Conservation (phyloP, 768 basidiomycete genomes). For the Trametes cinnabarina region DNA sequence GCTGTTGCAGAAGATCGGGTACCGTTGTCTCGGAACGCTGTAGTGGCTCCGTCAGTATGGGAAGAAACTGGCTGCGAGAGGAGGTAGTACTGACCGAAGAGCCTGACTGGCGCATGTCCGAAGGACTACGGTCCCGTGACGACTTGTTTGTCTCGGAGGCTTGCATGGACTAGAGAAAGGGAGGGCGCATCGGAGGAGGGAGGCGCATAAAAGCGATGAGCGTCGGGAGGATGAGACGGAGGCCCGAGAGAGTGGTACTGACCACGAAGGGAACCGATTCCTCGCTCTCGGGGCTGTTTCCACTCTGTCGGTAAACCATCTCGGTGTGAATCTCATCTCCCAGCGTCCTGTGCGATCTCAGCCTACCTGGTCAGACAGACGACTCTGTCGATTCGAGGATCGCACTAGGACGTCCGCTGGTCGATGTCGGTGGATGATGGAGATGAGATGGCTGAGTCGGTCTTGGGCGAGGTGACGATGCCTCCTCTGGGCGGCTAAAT, state of each 20-base stretch:
- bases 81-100: constrained; percentile 6
- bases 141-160: constrained; percentile 1
- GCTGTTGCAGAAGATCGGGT: constrained; percentile 39
- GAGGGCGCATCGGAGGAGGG: constrained; percentile 26
- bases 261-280: constrained; percentile 17
- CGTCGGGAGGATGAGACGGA: constrained; percentile 30
- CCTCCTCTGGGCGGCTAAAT: constrained; percentile 2
- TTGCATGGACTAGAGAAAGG: constrained; percentile 24
- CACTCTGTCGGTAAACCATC: constrained; percentile 22
- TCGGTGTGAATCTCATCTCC: constrained; percentile 12
- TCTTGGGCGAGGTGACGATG: neutral
- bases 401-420: neutral
- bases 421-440: neutral
- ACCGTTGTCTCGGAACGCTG: constrained; percentile 52
- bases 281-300: constrained; percentile 15
- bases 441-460: neutral
- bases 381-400: neutral
- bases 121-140: neutral
- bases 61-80: constrained; percentile 14
- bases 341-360: neutral
- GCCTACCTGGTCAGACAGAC: neutral
- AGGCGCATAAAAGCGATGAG: constrained; percentile 31
- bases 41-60: constrained; percentile 18
- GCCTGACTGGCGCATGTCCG: constrained; percentile 1
- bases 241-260: constrained; percentile 29